Evolutionary conservation across 768 basidiomycete species (phyloP).

Genomic region (Panus rudis): DNA sequence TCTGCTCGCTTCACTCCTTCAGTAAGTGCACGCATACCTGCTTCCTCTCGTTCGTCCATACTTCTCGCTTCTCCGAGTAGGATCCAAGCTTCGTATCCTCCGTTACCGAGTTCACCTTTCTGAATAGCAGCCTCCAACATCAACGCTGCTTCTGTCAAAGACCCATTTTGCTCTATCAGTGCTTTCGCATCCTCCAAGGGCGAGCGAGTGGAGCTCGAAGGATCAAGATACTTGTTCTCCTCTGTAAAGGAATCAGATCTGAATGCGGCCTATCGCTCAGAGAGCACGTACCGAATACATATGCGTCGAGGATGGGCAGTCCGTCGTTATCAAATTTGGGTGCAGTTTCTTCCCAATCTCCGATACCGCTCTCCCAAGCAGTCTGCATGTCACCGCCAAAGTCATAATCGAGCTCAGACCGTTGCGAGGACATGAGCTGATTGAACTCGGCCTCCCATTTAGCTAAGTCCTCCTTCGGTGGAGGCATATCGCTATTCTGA

Average conservation of each 20-base stretch:
- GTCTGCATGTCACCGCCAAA: constrained; percentile 52
- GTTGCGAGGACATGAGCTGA: constrained; percentile 62
- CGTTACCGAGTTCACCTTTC: constrained; percentile 70
- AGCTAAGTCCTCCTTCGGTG: constrained; percentile 55
- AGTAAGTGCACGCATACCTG: constrained; percentile 70
- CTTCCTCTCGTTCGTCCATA: constrained; percentile 85
- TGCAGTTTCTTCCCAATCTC: constrained; percentile 32
- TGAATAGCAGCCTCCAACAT: constrained; percentile 90
- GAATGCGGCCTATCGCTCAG: background rate
- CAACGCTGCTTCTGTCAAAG: constrained; percentile 79
- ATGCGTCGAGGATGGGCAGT: constrained; percentile 63
- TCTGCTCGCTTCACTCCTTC: constrained; percentile 68
- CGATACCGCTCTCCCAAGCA: constrained; percentile 55
- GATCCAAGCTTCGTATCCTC: constrained; percentile 88
- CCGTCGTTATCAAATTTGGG: constrained; percentile 64
- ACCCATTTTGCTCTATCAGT: constrained; percentile 72
- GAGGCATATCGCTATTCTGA: constrained; percentile 50
- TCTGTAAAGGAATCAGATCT: constrained; percentile 37
- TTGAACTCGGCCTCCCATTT: constrained; percentile 84
- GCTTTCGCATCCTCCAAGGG: constrained; percentile 65
- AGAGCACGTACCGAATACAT: constrained; percentile 63
- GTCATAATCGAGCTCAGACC: constrained; percentile 55
- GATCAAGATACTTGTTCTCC: constrained; percentile 64
- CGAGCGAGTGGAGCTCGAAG: constrained; percentile 41
- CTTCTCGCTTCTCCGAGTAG: constrained; percentile 83